Evolutionary conservation across 139 green algal species (phyloP).

Genomic region (Trebouxia sp.): DNA sequence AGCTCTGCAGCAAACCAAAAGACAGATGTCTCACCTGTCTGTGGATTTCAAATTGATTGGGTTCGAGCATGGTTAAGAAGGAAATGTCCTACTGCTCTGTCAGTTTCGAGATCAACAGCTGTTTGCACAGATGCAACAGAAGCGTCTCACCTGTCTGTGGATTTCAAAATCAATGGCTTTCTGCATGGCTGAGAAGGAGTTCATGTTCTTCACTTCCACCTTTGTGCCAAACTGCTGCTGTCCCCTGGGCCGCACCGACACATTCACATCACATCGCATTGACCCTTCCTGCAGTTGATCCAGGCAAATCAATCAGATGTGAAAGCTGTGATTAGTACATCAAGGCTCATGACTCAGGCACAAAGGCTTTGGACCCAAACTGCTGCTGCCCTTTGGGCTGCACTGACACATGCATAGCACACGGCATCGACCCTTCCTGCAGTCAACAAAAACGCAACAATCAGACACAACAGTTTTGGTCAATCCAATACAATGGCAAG

Average conservation of each 20-base stretch:
- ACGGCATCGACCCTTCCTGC: no score
- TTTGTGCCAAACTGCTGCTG: constrained; percentile 81
- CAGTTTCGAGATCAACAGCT: constrained; percentile 89
- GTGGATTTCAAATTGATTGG: constrained; percentile 91
- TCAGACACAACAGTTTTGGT: no score
- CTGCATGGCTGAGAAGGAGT: constrained; percentile 95
- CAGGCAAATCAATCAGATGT: background rate
- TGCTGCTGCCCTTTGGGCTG: no score
- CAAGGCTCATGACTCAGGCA: no score
- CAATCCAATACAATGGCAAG: no score
- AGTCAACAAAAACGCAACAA: no score
- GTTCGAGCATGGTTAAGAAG: constrained; percentile 93
- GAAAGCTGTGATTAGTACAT: background rate
- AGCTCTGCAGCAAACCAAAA: background rate
- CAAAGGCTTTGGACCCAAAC: no score
- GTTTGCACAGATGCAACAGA: no score
- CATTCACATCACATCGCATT: constrained; percentile 95
- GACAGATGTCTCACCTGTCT: constrained; percentile 65
- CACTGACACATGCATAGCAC: no score
- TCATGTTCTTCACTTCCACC: constrained; percentile 99
- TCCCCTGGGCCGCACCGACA: constrained; percentile 72
- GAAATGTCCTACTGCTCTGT: constrained; percentile 99
- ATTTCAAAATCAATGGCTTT: constrained; percentile 95
- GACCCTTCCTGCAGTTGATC: constrained; percentile 63
- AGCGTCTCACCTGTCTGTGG: constrained; percentile 74